These are phyloP conservation scores for Penicillium oxalicum DNA, from an alignment of 2,329 filamentous ascomycete genomes.

Conservation along the genomic window DNA sequence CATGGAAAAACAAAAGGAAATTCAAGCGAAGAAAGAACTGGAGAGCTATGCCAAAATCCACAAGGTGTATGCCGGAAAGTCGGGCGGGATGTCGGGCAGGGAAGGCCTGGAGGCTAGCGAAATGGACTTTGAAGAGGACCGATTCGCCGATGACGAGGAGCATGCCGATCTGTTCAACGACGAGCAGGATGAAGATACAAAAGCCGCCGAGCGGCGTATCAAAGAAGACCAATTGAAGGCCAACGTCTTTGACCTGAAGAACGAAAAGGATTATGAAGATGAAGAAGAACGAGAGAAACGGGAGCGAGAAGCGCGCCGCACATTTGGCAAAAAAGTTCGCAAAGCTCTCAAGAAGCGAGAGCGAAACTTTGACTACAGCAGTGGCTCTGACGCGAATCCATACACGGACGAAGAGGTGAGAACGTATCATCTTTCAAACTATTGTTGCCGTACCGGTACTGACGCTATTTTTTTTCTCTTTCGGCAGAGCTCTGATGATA, in stretches of 20 bases:
- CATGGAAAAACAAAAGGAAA: constrained; percentile 55
- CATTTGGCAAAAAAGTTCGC: constrained; percentile 68
- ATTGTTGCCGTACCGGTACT: too few species aligned
- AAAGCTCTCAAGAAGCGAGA: constrained; percentile 81
- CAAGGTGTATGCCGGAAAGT: constrained; percentile 43
- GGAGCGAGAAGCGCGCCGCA: constrained; percentile 63
- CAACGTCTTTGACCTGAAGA: constrained; percentile 73
- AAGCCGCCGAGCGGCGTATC: constrained; percentile 65
- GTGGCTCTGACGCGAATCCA: constrained; percentile 57
- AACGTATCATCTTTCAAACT: background rate
- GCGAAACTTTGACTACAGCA: constrained; percentile 79
- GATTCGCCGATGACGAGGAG: constrained; percentile 86
- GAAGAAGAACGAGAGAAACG: constrained; percentile 58
- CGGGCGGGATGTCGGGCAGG: constrained; percentile 37
- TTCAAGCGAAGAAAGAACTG: constrained; percentile 52
- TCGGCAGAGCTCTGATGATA: constrained; percentile 53
- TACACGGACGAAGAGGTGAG: constrained; percentile 50
- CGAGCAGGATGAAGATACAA: constrained; percentile 68
- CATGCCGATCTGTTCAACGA: constrained; percentile 70
- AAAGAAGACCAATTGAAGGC: constrained; percentile 79
- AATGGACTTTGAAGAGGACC: constrained; percentile 63
- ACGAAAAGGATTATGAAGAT: constrained; percentile 65
- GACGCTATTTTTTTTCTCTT: too few species aligned
- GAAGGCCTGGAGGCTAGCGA: constrained; percentile 56
- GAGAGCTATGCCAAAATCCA: constrained; percentile 48